Evolutionary conservation across 2,329 filamentous ascomycete genomes (phyloP), one percentile per base, ranked within the genome.

Genomic region (Hymenotorrendiella dingleyae): DNA sequence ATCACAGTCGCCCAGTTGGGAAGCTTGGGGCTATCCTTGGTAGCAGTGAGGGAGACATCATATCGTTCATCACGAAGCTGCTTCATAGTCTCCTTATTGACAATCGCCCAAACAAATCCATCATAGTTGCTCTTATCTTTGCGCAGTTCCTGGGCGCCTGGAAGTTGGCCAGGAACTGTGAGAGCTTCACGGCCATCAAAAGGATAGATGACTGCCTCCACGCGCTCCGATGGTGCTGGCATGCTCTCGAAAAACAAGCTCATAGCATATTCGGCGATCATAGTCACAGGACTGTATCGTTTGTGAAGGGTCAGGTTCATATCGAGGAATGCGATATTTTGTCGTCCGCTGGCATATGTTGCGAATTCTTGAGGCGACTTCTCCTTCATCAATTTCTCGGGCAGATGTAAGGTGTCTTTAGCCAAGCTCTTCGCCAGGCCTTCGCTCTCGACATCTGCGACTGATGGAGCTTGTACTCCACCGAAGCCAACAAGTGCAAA

Each of bases 81-180:
- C 71, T 86, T 87, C 91, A 98, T 97, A 63, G 76, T 70, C 57
- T 89, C 83, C 78, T 98, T 98, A 76, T 97, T 88, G 49, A 97
- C 90, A 54, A 98, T 67, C 37, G 89, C 91, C 78, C 86, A 97
- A 52, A 98, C 91, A 59, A 97, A 98, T 33, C 82, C 82, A 62
- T 97, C 93, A 59, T 84, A 97, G 45, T 69, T 67, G 70, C 80
- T 81, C 74, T 79, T 82, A 59, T 78, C 68, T 60, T 67, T 66
- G 50, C 69, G 68, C 40, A 76, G 65, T 54, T 82, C 78, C 35
- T 70, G 70, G 30, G 77, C 71, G 29, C 78, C 79, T 5, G 80
- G 79, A 3, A 76, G 55, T 5, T 74, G 58, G 14, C 74, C 68
- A 6, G 84, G 86, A 1, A 94, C 82, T 21, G 89, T 79, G 47